A percentile compares a stretch with the other conserved stretches of the same genome.
phyloP scores from a whole-genome alignment of 495 filamentous ascomycete genomes.

The Lineolata rhizophorae region DNA sequence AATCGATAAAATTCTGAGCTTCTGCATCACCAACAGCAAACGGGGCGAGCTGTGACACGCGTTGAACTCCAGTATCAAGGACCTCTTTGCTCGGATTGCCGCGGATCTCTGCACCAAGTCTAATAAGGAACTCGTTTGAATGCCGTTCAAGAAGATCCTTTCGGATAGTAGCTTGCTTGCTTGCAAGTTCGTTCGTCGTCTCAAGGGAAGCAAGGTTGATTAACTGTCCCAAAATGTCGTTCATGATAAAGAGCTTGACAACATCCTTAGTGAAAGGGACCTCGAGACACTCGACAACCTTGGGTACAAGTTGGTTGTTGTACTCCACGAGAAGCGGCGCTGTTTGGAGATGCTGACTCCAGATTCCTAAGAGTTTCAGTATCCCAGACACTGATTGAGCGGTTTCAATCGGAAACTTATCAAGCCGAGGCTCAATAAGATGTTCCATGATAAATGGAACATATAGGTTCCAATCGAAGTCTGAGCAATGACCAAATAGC shows the following conservation, averaged over 20 bases:
- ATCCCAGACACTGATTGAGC: constrained; percentile 71
- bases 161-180: too few relatives aligned
- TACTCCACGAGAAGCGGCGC: constrained; percentile 43
- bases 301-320: constrained; percentile 39
- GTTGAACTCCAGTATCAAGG: constrained; percentile 55
- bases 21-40: constrained; percentile 45
- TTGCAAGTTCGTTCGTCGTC: too few relatives aligned
- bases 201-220: too few relatives aligned
- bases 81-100: constrained; percentile 41
- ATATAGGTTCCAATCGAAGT: constrained; percentile 49
- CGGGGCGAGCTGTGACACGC: constrained; percentile 50
- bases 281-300: constrained; percentile 47
- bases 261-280: constrained; percentile 65
- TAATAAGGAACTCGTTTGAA: constrained; percentile 7
- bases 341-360: constrained; percentile 44
- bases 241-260: constrained; percentile 63
- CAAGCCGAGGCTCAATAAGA: constrained; percentile 50
- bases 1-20: constrained; percentile 49
- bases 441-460: constrained; percentile 46
- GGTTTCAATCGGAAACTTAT: constrained; percentile 66
- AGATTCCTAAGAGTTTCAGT: constrained; percentile 58
- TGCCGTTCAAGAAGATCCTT: constrained; percentile 26
- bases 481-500: constrained; percentile 45
- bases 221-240: constrained; percentile 45
- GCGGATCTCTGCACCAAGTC: constrained; percentile 40